Conservation (phyloP, 169 alveolate species). For the Theileria annulata region DNA sequence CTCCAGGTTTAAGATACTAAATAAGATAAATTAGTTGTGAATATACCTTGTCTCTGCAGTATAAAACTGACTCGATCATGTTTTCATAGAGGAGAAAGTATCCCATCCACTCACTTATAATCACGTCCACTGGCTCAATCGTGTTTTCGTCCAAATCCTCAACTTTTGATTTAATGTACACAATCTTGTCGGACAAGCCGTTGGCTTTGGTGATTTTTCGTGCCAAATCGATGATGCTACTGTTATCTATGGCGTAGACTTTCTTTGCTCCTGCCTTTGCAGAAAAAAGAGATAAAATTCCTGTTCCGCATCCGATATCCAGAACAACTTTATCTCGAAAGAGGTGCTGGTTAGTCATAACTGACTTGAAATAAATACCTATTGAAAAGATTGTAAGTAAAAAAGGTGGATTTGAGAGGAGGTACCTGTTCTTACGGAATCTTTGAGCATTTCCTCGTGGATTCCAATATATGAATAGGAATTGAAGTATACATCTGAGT, state of each 20-base stretch:
- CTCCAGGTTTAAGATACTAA: slow-evolving; percentile 91
- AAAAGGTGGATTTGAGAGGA: not conserved
- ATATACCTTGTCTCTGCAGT: slow-evolving; percentile 92
- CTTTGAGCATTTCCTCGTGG: slow-evolving; percentile 98
- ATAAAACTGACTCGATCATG: slow-evolving; percentile 95
- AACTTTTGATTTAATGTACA: slow-evolving; percentile 92
- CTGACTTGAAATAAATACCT: slow-evolving; percentile 85
- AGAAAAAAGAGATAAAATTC: slow-evolving; percentile 95
- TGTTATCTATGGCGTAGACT: slow-evolving; percentile 97
- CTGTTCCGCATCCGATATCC: slow-evolving; percentile 99
- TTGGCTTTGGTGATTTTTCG: slow-evolving; percentile 87
- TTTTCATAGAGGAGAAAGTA: slow-evolving; percentile 95
- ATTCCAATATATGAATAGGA: slow-evolving; percentile 95
- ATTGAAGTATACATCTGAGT: slow-evolving; percentile 91
- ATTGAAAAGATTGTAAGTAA: not conserved
- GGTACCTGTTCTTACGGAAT: slow-evolving; percentile 89
- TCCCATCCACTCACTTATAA: slow-evolving; percentile 99
- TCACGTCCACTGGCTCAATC: slow-evolving; percentile 96
- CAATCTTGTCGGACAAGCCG: slow-evolving; percentile 87
- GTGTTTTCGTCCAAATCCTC: slow-evolving; percentile 90
- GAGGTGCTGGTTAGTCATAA: slow-evolving; percentile 87
- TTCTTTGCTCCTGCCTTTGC: slow-evolving; percentile 97
- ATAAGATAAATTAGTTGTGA: not conserved
- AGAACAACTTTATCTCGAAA: slow-evolving; percentile 94
- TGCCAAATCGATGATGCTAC: slow-evolving; percentile 93